Evolutionary conservation across 169 alveolate species (phyloP).

Genomic region (Eimeria necatrix): DNA sequence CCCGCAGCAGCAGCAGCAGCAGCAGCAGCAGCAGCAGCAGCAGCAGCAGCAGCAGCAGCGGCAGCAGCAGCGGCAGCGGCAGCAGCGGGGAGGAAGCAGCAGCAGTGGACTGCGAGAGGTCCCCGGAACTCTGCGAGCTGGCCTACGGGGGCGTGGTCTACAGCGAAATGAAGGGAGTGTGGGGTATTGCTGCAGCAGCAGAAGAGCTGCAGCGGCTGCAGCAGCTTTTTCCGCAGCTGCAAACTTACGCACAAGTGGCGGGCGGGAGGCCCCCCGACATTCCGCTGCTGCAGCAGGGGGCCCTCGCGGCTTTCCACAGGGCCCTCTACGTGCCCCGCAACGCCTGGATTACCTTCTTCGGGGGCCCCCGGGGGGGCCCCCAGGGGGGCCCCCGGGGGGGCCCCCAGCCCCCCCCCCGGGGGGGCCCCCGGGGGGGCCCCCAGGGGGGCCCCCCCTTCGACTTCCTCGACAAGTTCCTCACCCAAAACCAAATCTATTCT

Average conservation of each 20-base stretch:
- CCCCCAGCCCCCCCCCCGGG: too few relatives aligned
- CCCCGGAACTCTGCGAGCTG: background rate
- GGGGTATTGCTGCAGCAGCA: constrained; percentile 16
- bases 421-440: too few relatives aligned
- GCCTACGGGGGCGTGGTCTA: constrained; percentile 82
- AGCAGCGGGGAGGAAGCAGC: background rate
- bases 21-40: background rate
- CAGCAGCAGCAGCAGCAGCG: background rate
- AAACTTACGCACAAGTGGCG: constrained; percentile 85
- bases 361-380: too few relatives aligned
- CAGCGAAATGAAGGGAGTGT: constrained; percentile 84
- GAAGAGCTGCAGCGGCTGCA: constrained; percentile 64
- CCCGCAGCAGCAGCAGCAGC: background rate
- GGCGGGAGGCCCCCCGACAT: constrained; percentile 93
- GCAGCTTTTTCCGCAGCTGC: constrained; percentile 82
- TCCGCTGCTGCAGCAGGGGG: constrained; percentile 87
- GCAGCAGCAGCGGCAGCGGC: background rate
- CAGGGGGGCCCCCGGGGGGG: too few relatives aligned
- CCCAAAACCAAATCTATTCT: background rate
- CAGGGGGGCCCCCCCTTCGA: constrained; percentile 39
- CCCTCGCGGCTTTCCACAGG: constrained; percentile 87
- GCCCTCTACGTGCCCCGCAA: constrained; percentile 90
- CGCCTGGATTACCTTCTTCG: constrained; percentile 87
- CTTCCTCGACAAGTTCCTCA: constrained; percentile 12
- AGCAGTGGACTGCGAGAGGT: background rate